Base-by-base conservation (phyloP, 768 basidiomycete genomes). In the Phanerochaete carnosa region DNA sequence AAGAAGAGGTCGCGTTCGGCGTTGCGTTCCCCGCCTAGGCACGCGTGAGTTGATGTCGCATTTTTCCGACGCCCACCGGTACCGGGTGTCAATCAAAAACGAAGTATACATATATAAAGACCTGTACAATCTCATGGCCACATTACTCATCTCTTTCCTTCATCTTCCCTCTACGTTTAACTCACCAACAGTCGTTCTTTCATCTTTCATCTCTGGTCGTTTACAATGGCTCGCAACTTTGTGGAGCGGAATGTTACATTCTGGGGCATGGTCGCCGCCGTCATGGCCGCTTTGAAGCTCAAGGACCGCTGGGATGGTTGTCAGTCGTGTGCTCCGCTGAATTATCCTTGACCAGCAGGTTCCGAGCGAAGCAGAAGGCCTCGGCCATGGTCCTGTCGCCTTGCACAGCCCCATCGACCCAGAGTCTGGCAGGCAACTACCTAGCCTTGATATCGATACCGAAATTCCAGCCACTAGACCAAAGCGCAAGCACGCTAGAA, bases 271-370 rank as follows among this genome's bases (percentile, higher is more conserved):
- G 74, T 83, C 19, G 76, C 75, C 43, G 73, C 64, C 23, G 75
- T 77, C 8, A 81, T 80, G 78, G 68, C 76, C 19, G 75, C 77
- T 28, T 72, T 84, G 49, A 80, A 79, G 64, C 64, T 83, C 39
- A 83, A 82, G 68, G 76, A 80, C 58, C 65, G 73, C 39, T 77
- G 69, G 66, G 79, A 83, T 55, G 74, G 80, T 49, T 83, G 82
- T 80, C 64, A 61, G 78, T 74, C 54, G 16, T 45, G 35, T 51
- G 8, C 19, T 47, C 46, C 56, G 15, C 56, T 8, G 33, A 35
- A 33, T 37, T 28, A 9, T 7, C n/a, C 12, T 62, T 83, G 83
- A 84, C 66, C 75, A 74, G 25, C 72, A 72, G 52, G 68, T 83
- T 23, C 64, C 79, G 19, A 69, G 65, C 25, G 80, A 81, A 25